Base-by-base conservation (phyloP, 1,284 basidiomycete genomes). In the Naganishia albida region DNA sequence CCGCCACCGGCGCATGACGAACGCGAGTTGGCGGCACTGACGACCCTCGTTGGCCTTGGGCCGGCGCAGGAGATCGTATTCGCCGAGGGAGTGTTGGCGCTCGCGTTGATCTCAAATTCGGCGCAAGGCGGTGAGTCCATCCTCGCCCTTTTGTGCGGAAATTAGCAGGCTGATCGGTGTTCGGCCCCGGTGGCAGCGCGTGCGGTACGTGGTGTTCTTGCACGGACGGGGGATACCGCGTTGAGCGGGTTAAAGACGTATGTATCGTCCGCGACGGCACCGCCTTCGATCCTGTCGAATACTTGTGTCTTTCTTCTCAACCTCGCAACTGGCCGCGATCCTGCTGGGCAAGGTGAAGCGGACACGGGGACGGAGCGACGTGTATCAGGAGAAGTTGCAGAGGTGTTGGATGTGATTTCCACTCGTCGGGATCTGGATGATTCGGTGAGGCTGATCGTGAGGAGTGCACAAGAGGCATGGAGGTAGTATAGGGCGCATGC, bases 71-170 rank as follows among this genome's bases (percentile, higher is more conserved):
- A 60, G 34, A 38, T 50, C 2, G 39, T 60, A 16, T 20, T 60
- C 3, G 57, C 57, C 15, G 57, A 60, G n/a, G 57, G 46, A 13
- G 48, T 60, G 13, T 26, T 60, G 38, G 57, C 57, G 2, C 25
- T 60, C 30, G 57, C 57, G 34, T 50, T 60, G 57, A 20, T 60
- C 12, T 34, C 57, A 10, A 60, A 60, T 38, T 26, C 34, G 2
- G 30, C 18, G 13, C 3, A 10, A 2, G 44, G 44, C 4, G 57
- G 57, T 50, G 18, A 60, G 57, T 60, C 26, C n/a, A n/a, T n/a
- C n/a, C n/a, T 15, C 6, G 18, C 28, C 18, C 34, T n/a, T 34
- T 18, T 34, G 3, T 51, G 30, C 44, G 28, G 3, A 2, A 20
- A 49, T 44, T 44, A 23, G n/a, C 28, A 38, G 2, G 20, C 43